Percentiles rank a stretch among this genome's conserved stretches.
Evolutionary conservation across 108 stramenopile species (phyloP).

Genomic region (Stephanodiscus minutulus): DNA sequence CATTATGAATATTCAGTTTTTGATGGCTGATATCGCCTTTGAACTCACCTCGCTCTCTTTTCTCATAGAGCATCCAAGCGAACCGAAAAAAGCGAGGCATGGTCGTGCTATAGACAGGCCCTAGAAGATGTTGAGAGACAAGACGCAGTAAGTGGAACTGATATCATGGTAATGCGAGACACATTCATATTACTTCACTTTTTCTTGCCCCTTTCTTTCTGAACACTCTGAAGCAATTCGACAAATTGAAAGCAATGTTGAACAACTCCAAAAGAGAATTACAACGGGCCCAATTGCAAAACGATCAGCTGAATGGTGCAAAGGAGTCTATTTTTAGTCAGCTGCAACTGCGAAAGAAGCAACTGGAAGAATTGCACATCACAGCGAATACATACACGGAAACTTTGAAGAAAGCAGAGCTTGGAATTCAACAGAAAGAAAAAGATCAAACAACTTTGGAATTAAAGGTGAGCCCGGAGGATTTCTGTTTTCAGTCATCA

Average conservation of each 20-base stretch:
- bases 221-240: too few relatives aligned
- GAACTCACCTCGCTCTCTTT: too few relatives aligned
- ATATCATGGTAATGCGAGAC: too few relatives aligned
- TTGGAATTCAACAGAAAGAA: constrained; percentile 1
- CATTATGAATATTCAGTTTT: too few relatives aligned
- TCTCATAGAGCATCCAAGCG: constrained; percentile 19
- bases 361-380: constrained; percentile 3
- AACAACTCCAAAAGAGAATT: not conserved
- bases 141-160: too few relatives aligned
- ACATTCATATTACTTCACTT: too few relatives aligned
- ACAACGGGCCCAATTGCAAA: not conserved
- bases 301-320: not conserved
- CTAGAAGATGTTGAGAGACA: constrained; percentile 4
- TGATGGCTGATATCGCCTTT: too few relatives aligned
- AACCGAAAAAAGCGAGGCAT: constrained; percentile 8
- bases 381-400: not conserved
- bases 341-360: constrained; percentile 12
- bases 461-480: too few relatives aligned
- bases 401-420: constrained; percentile 10
- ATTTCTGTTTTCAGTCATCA: not conserved
- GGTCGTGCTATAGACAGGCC: constrained; percentile 3
- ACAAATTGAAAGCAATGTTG: constrained; percentile 23
- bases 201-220: too few relatives aligned
- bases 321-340: constrained; percentile 4
- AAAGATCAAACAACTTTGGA: constrained; percentile 3